These are phyloP conservation scores for Tetragonia tetragonoides DNA, from an alignment of 148 eudicot species.

Conservation along the genomic window DNA sequence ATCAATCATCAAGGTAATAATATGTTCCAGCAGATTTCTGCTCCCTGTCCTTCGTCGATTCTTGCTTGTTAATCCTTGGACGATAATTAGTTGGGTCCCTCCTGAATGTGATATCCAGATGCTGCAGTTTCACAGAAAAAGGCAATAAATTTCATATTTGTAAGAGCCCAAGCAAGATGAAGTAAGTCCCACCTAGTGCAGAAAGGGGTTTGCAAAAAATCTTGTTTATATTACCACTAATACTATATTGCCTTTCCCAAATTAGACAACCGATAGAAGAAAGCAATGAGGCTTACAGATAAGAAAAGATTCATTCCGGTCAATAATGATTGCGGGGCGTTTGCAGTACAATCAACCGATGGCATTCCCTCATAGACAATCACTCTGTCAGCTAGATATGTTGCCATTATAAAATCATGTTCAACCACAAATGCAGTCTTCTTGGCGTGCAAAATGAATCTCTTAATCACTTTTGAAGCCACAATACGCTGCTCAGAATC, in stretches of 20 bases:
- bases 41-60: conserved; percentile 94
- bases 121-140: conserved; percentile 43
- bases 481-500: conserved; percentile 99
- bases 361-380: conserved; percentile 84
- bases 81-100: conserved; percentile 91
- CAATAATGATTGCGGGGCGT: conserved; percentile 83
- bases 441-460: conserved; percentile 90
- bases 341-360: conserved; percentile 84
- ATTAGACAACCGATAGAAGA: neutral
- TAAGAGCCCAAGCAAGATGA: neutral
- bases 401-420: conserved; percentile 97
- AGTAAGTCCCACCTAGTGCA: neutral
- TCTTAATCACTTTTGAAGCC: conserved; percentile 94
- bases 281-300: conserved; percentile 50
- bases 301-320: conserved; percentile 93
- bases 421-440: conserved; percentile 97
- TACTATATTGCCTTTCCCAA: neutral
- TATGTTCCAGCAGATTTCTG: conserved; percentile 92
- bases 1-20: conserved; percentile 79
- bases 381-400: conserved; percentile 90
- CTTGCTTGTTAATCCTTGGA: conserved; percentile 84
- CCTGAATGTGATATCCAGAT: conserved; percentile 85
- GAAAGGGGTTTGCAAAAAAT: no score
- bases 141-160: neutral
- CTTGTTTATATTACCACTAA: no score